Evolutionary conservation across 2,329 filamentous ascomycete genomes (phyloP).

Genomic region (Epichloe gansuensis): DNA sequence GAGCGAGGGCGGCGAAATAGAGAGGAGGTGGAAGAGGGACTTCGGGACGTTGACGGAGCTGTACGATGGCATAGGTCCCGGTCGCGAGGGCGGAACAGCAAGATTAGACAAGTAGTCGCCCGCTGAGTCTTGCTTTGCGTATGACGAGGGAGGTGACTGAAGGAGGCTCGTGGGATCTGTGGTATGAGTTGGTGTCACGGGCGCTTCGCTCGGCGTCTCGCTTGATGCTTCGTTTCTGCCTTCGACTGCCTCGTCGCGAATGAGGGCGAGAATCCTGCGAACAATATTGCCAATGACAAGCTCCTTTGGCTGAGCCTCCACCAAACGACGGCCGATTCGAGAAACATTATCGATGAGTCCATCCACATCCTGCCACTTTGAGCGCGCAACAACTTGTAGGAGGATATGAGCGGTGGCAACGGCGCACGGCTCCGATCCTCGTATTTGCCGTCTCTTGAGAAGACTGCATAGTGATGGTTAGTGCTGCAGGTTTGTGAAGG

Average conservation of each 20-base stretch:
- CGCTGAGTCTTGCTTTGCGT: slow-evolving; percentile 22
- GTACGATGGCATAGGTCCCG: slow-evolving; percentile 48
- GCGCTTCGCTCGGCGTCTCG: slow-evolving; percentile 43
- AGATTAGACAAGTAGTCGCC: slow-evolving; percentile 17
- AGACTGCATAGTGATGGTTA: slow-evolving; percentile 27
- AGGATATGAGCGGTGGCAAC: slow-evolving; percentile 84
- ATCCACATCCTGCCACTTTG: slow-evolving; percentile 63
- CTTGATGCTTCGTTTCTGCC: slow-evolving; percentile 53
- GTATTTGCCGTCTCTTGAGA: slow-evolving; percentile 82
- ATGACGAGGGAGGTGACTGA: slow-evolving; percentile 20
- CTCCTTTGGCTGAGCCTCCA: slow-evolving; percentile 76
- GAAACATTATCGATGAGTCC: slow-evolving; percentile 71
- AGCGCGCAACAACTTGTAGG: slow-evolving; percentile 70
- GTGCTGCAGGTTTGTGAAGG: neutral
- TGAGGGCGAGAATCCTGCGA: slow-evolving; percentile 74
- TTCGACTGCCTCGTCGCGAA: slow-evolving; percentile 81
- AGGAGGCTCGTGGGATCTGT: slow-evolving; percentile 16
- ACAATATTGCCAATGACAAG: slow-evolving; percentile 92
- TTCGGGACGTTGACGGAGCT: slow-evolving; percentile 55
- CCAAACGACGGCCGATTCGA: slow-evolving; percentile 62
- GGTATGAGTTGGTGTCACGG: slow-evolving; percentile 28
- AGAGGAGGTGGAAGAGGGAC: slow-evolving; percentile 81
- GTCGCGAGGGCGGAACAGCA: slow-evolving; percentile 29
- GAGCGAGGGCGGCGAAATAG: slow-evolving; percentile 47
- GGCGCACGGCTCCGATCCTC: slow-evolving; percentile 76